Evolutionary conservation across 2,329 filamentous ascomycete species (phyloP), one percentile per base, ranked within the genome.

Genomic region (Apiospora kogelbergensis): DNA sequence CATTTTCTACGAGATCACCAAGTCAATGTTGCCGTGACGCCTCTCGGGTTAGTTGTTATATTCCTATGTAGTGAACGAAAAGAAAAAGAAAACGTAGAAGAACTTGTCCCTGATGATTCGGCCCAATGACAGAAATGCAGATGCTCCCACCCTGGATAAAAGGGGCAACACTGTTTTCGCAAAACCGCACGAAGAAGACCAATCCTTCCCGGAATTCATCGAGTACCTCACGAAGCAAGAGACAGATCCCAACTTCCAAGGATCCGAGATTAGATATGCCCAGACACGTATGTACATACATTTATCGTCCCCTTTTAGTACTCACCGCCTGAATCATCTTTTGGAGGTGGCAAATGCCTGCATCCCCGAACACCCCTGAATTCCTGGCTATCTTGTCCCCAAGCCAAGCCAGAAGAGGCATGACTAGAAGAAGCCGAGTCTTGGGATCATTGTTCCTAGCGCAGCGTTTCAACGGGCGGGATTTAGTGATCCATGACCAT

Each of bases 1-100:
- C 73, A 83, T 2, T 80, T 81, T 0, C 84, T 96, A 74, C 80
- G 79, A 6, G 84, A 84, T 3, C 83, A 87, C 67, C 79, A 79
- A 0, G 90, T 96, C 66, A 93, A 93, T 73, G 92, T 95, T 68
- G 92, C 93, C 26, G 86, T 94, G 42, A 96, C 93, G n/a, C 92
- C 92, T 1, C 78, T 82, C 60, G 92, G 92, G 87, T 90, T 81
- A 73, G 84, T 81, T 11, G 11, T 26, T 17, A 2, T 26, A 22
- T n/a, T 2, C 15, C 20, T 46, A 20, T 33, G 37, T 65, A 42
- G 17, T 63, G 20, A 64, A n/a, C n/a, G n/a, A 3, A 20, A 15
- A 64, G 17, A 17, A 67, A 67, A 15, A 33, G 60, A 65, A 24
- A 68, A 63, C 68, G 66, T 63, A 41, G 64, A 42, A 6, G 26